phyloP scores from a whole-genome alignment of 2,329 filamentous ascomycete species.

The Mycogone perniciosa region DNA sequence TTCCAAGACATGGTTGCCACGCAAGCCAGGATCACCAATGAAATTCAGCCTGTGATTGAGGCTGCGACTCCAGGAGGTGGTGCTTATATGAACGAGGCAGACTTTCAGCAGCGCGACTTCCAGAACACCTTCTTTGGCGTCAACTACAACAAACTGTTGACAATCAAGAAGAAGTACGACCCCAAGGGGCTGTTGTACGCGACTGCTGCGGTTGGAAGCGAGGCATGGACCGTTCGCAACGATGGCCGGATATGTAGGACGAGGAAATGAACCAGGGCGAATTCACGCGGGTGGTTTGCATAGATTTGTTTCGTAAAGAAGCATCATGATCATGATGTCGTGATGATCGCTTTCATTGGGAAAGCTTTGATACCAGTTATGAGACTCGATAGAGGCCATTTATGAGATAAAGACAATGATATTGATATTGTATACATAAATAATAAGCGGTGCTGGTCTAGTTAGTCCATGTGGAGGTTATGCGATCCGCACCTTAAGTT shows the following conservation, averaged over 20 bases:
- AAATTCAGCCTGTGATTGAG: constrained; percentile 21
- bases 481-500: no score
- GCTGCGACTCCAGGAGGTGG: constrained; percentile 33
- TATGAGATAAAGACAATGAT: no score
- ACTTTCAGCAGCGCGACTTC: constrained; percentile 41
- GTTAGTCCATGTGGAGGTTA: no score
- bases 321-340: no score
- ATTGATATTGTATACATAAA: no score
- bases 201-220: constrained; percentile 43
- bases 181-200: constrained; percentile 41
- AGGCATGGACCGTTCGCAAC: constrained; percentile 37
- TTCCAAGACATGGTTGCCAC: constrained; percentile 22
- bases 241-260: constrained; percentile 20
- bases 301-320: no score
- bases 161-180: constrained; percentile 45
- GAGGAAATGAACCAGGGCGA: no score
- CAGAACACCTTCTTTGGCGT: constrained; percentile 40
- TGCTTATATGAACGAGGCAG: constrained; percentile 46
- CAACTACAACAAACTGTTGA: constrained; percentile 36
- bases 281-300: no score
- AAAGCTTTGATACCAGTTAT: no score
- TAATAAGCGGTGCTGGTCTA: no score
- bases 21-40: constrained; percentile 25
- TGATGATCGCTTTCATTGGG: no score
- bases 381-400: no score